Evolutionary conservation across 768 basidiomycete species (phyloP), one percentile per base, ranked within the genome.

Genomic region (Hericium rajendrae): DNA sequence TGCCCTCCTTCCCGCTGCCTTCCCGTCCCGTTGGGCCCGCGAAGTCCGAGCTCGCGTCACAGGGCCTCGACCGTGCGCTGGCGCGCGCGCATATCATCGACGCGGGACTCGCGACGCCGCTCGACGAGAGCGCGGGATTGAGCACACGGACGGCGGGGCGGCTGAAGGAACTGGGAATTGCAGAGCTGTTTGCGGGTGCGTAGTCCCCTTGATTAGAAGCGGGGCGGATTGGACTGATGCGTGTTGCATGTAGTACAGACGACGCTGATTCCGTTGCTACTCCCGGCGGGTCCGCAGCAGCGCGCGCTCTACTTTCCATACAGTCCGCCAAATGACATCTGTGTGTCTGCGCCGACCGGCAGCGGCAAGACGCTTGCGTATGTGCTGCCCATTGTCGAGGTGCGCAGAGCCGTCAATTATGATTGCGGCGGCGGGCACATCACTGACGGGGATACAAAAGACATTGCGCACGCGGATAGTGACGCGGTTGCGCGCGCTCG

Each of bases 321-420:
- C 63, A 67, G 78, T 57, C 77, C 81, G 38, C 84, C 84, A 26
- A 78, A 78, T 26, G 97, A 99, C 70, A 78, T 94, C 12, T 94
- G 94, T 63, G 89, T 95, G 12, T 97, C 93, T 8, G 97, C 97
- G 1, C 97, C 97, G 0, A 99, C 97, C 0, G 97, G 97, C 22
- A 97, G 94, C 63, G 97, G 97, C 0, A 99, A 99, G 71, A 99
- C 95, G 0, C 77, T 99, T 28, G 90, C 92, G n/a, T 99, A 99
- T 72, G 90, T 86, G 1, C 72, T 98, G 38, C 97, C 97, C 1
- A 88, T 97, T 55, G 77, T 97, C 32, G 92, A 97, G 78, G 92
- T 88, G 57, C 8, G 28, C 2, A 32, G 28, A 57, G n/a, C n/a
- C n/a, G n/a, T n/a, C n/a, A n/a, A n/a, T 38, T 1, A 41, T 32